Base-by-base conservation (phyloP, 352 stramenopile genomes). In the Pythium phragmiticola region DNA sequence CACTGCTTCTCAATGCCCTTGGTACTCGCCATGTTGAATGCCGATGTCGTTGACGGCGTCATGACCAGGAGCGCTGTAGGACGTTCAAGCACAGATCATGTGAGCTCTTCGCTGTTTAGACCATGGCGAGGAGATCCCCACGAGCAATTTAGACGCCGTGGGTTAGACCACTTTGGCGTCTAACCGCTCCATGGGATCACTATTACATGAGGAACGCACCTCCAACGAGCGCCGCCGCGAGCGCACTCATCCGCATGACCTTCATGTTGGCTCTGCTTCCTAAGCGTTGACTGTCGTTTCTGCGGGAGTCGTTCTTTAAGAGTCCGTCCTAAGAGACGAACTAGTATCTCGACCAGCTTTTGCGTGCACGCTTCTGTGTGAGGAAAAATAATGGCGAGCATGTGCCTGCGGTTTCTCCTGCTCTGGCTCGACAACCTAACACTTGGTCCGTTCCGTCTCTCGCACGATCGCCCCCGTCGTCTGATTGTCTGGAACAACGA, bases 1-100 rank as follows among this genome's bases (percentile, higher is more conserved):
- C 72, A 78, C 47, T 64, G 51, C 26, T 53, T 58, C 63, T 69
- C 39, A 46, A 68, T 46, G 28, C 16, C 37, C 53, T 52, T 42
- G 28, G 50, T 17, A 7, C 42, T 54, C 43, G 33, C 28, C 42
- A 62, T 46, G 16, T 21, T 19, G 12, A n/a, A 14, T 23, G 60
- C 60, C 21, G 52, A 45, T 16, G 48, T 36, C 11, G 33, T 36
- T 0, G 58, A 30, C 30, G 46, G 33, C 21, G 57, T 21, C 51
- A 61, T 57, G 36, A 42, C 14, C 34, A 36, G 36, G 61, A 57
- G 41, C 11, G 42, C 60, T 67, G 50, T 19, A 48, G 5, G 21
- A 21, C 17, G 19, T 47, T 36, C 23, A 47, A 36, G 34, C 49
- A 21, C 12, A 9, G 28, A 26, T 14, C 16, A 21, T 7, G 45